phyloP scores from a whole-genome alignment of 1,284 basidiomycete genomes.

The Sanghuangporus weigelae region DNA sequence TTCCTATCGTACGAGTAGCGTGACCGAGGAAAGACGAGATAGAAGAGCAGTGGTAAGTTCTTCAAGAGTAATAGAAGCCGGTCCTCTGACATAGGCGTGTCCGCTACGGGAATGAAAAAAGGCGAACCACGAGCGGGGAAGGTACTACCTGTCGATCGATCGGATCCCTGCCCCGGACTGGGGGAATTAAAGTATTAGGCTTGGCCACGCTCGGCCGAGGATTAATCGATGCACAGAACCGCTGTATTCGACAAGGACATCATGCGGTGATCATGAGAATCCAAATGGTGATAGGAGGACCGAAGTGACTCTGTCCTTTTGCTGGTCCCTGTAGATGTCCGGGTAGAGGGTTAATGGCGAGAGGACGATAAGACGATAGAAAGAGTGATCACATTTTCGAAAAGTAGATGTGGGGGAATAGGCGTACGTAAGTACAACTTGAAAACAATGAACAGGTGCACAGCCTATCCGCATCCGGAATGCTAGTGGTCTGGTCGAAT shows the following conservation, averaged over 20 bases:
- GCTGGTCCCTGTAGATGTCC: background rate
- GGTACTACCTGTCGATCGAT: background rate
- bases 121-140: no score
- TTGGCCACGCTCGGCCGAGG: background rate
- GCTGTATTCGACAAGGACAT: background rate
- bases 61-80: background rate
- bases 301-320: background rate
- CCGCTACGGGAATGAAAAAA: background rate
- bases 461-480: no score
- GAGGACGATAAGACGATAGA: background rate
- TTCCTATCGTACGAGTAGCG: background rate
- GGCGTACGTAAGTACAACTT: no score
- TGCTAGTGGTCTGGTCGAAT: no score
- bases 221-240: background rate
- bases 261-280: background rate
- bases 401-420: no score
- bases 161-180: background rate
- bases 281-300: background rate
- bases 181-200: background rate
- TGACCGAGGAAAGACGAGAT: background rate
- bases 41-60: background rate
- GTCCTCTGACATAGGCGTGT: background rate
- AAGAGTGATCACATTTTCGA: no score
- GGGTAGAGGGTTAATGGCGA: background rate
- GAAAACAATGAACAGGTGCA: no score